Base-by-base conservation (phyloP, 2,329 filamentous ascomycete species). In the Pseudocercospora eumusae region DNA sequence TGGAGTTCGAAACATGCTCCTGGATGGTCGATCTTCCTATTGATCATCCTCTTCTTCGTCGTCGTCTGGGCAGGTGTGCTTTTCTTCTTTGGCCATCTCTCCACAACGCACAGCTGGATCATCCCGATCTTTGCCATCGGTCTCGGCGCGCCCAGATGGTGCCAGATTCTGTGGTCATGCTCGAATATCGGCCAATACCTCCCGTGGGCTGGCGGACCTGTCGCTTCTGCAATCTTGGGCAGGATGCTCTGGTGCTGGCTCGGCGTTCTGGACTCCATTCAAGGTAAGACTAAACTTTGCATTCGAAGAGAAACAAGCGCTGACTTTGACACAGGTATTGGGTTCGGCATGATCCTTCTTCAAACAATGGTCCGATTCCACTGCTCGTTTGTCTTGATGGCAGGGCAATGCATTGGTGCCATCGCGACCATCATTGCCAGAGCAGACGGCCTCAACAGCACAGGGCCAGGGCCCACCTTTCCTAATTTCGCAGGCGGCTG, bases 271-370 rank as follows among this genome's bases (percentile, higher is more conserved):
- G 87, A 89, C 67, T 81, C 84, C 9, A 75, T 89, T 6, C 87
- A 89, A 71, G 85, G 52, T 54, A 40, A 40, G 52, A 40, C 52
- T 10, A 4, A 52, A 13, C 40, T 20, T 21, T 31, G 1, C n/a
- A 40, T 36, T 11, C 4, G 15, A 8, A 40, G 28, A 21, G 9
- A 36, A 10, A 23, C 28, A 40, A 33, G 18, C 21, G 52, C 52
- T 54, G 8, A 54, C 31, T 5, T 11, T 54, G 15, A 18, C 2
- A 33, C 28, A 54, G 52, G 86, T 42, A 82, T 88, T 1, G 87
- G 87, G 1, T 83, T 89, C 59, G 87, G 87, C 58, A 89, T 88
- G 86, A 84, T 89, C 56, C 77, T 89, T 4, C 75, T 89, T 45
- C 85, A 87, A 71, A 88, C 86, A 0, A 70, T 72, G 64, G 69